Evolutionary conservation across 1,284 basidiomycete genomes (phyloP), one percentile per base, ranked within the genome.

Genomic region (Trichosporon ovoides): DNA sequence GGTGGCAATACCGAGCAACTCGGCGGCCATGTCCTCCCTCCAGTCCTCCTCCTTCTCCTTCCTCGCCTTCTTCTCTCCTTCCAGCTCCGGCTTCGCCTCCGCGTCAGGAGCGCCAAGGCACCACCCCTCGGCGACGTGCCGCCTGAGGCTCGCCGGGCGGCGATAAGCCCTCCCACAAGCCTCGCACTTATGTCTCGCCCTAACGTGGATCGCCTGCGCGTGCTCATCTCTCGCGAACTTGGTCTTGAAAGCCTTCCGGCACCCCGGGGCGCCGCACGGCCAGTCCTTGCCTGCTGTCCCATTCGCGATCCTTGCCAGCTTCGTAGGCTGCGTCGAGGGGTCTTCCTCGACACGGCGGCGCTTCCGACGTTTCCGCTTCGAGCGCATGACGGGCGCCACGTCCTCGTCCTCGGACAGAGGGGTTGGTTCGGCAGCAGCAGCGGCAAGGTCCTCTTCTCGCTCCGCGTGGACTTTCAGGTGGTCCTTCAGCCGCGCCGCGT

Each of bases 171-270:
- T 22, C 18, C 53, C 61, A 24, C 57, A 63, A 14, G 19, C 38
- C 1, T 34, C 35, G 37, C 54, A 58, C 43, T 40, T 55, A 24
- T 61, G 61, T 35, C 38, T 19, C 3, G 37, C 79, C 83, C 65
- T 65, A 19, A 56, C 55, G 48, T 64, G 63, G 6, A 43, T 46
- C 12, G 60, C 57, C 31, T 59, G 60, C 16, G 63, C 53, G 36
- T 64, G 63, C 52, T 64, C 63, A 40, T 64, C 63, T n/a, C 63
- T 57, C 10, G 57, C 60, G 16, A 61, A 64, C 28, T 46, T 36
- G 7, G 90, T 90, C 82, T 91, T 91, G 78, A 94, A 95, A 52
- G 87, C 85, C 73, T 89, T 91, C 1, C 69, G 80, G 73, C 93
- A 97, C 0, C 80, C 84, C 1, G 80, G 79, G 2, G 83, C 77